Evolutionary conservation across 2,329 filamentous ascomycete species (phyloP).

Genomic region (Blastomyces silverae): DNA sequence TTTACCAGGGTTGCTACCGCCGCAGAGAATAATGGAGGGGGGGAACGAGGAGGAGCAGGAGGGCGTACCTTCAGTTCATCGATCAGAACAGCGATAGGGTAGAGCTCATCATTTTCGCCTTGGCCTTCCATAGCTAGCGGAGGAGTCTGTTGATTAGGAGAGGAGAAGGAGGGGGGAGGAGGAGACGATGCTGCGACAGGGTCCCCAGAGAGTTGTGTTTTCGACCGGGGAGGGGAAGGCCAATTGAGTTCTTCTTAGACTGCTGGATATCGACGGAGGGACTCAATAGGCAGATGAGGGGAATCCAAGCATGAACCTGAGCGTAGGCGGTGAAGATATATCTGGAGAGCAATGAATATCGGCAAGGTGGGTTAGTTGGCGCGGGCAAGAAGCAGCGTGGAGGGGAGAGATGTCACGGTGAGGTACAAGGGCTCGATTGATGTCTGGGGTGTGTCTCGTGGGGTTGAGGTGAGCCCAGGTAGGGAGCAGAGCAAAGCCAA

Average conservation of each 20-base stretch:
- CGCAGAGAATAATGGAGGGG: constrained; percentile 13
- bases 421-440: neutral
- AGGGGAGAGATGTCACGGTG: constrained; percentile 7
- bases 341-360: neutral
- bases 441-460: constrained; percentile 13
- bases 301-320: constrained; percentile 9
- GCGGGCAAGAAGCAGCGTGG: constrained; percentile 1
- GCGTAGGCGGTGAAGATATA: neutral
- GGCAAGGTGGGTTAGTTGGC: neutral
- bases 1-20: neutral
- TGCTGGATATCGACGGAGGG: neutral
- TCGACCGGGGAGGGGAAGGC: neutral
- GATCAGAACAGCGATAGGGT: constrained; percentile 98
- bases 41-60: constrained; percentile 16
- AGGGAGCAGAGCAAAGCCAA: neutral
- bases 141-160: constrained; percentile 24
- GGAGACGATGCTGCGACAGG: constrained; percentile 14
- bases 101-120: constrained; percentile 95
- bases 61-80: constrained; percentile 90
- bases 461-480: constrained; percentile 1
- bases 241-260: constrained; percentile 8
- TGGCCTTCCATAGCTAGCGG: constrained; percentile 82
- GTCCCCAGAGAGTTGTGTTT: neutral
- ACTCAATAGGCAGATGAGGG: constrained; percentile 4
- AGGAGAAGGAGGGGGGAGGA: constrained; percentile 11